Evolutionary conservation across 805 yeast species (phyloP), one percentile per base, ranked within the genome.

Genomic region (Schwanniomyces polymorphus): DNA sequence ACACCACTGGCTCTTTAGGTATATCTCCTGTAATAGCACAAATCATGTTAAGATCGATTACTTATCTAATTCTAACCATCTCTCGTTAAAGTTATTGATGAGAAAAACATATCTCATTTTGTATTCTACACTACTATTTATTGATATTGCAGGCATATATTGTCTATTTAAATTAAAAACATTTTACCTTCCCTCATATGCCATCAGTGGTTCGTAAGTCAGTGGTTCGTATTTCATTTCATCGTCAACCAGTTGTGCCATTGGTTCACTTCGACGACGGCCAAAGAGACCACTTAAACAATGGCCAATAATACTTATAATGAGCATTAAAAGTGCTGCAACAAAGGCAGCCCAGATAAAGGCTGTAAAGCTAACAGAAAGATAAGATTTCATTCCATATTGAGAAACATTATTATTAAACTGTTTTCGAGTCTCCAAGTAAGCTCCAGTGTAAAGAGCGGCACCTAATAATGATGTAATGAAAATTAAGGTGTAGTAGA

Each of bases 1-100:
- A 89, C 1, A 91, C 68, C 7, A 88, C 97, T 0, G 97, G 92
- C 31, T 72, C 72, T n/a, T 59, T 63, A 5, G 91, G 80, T 0
- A 78, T 80, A 50, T 82, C 81, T 9, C 97, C 97, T 10, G 96
- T 85, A 21, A 88, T 59, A 41, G 64, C 48, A 57, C 64, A 60
- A 38, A 57, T 48, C 61, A 57, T 57, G 5, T 8, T 28, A 38
- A 37, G 1, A 8, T 28, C 12, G 14, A 28, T n/a, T 21, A 21
- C 23, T 21, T 21, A 21, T 2, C 7, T 14, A 14, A 14, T 14
- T 14, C 21, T 29, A 16, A 14, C 14, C 7, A 16, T 31, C 9
- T 28, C 7, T 14, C 17, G 35, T 31, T 31, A 31, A 31, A 14
- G 17, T 31, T 31, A 14, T 11, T 14, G 35, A 16, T 31, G 35